Base-by-base conservation (phyloP, 1,284 basidiomycete species). In the Ustilago tritici region DNA sequence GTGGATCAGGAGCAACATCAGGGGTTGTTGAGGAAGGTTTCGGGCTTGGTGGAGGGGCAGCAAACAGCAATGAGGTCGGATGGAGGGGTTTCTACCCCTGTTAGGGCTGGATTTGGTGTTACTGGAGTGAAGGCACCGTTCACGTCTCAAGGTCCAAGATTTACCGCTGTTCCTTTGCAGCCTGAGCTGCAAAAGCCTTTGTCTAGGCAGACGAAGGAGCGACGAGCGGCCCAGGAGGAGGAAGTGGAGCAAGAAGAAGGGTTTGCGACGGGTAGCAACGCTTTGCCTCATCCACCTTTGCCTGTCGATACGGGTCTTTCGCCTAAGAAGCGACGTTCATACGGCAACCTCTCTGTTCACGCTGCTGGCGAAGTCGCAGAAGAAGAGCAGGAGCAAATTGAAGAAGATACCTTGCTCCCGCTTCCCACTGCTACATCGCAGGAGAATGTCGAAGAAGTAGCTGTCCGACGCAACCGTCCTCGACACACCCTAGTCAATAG, bases 401-500 rank as follows among this genome's bases (percentile, higher is more conserved):
- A 70, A 5, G 63, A 70, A 28, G 73, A 76, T 9, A 74, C 66
- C 0, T 23, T 69, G 32, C 66, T 65, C 1, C 59, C 66, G 1
- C 58, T 71, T 3, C 61, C 61, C 1, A 35, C 56, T 3, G 46
- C 50, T 35, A 14, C 19, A 40, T 56, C 38, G 31, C 55, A 62
- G 15, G 23, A 3, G 17, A 43, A 60, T 6, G 15, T 28, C 3
- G 56, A 55, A 28, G 65, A 65, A 12, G 50, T 53, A 23, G 57
- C 66, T 8, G 52, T 59, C 12, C 43, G 60, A 40, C 65, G 70
- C 40, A 66, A 66, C n/a, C 59, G 66, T 32, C 66, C 75, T 12
- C 62, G 75, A 3, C 56, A 49, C 14, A 73, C 75, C 15, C 63
- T 77, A 5, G 70, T 77, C 75, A 77, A 77, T 61, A 77, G 75